A percentile compares a stretch with the other conserved stretches of the same genome.
Evolutionary conservation across 2,329 filamentous ascomycete species (phyloP).

Genomic region (Phaeosphaeria sp.): DNA sequence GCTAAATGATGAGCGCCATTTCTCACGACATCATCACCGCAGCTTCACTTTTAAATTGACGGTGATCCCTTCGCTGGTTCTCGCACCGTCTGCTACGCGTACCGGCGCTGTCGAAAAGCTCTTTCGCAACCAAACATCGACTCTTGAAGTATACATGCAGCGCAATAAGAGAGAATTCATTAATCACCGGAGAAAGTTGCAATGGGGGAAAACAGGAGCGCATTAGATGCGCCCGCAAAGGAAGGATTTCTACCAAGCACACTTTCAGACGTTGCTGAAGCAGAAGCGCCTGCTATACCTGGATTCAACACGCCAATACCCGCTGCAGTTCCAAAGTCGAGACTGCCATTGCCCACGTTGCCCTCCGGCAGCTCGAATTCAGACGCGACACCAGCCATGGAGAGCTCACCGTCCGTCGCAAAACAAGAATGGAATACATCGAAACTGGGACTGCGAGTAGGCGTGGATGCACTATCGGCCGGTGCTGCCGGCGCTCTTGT

Average conservation of each 20-base stretch:
- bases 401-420: conserved; percentile 3
- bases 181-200: conserved; percentile 37
- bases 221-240: conserved; percentile 11
- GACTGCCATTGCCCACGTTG: conserved; percentile 6
- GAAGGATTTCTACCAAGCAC: background rate
- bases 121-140: background rate
- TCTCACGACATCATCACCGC: conserved; percentile 5
- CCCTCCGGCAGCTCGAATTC: background rate
- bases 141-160: conserved; percentile 33
- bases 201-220: conserved; percentile 32
- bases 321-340: conserved; percentile 9
- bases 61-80: background rate
- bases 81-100: background rate
- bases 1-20: conserved; percentile 4
- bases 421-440: conserved; percentile 72
- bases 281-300: conserved; percentile 4
- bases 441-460: conserved; percentile 70
- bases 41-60: conserved; percentile 1
- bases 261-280: background rate
- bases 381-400: background rate
- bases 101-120: background rate
- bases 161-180: conserved; percentile 34
- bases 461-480: conserved; percentile 72
- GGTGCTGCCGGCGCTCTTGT: conserved; percentile 75
- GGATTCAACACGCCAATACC: background rate